A percentile compares a stretch with the other conserved stretches of the same genome.
Conservation (phyloP, 2,329 filamentous ascomycete genomes). For the Exophiala sp. region DNA sequence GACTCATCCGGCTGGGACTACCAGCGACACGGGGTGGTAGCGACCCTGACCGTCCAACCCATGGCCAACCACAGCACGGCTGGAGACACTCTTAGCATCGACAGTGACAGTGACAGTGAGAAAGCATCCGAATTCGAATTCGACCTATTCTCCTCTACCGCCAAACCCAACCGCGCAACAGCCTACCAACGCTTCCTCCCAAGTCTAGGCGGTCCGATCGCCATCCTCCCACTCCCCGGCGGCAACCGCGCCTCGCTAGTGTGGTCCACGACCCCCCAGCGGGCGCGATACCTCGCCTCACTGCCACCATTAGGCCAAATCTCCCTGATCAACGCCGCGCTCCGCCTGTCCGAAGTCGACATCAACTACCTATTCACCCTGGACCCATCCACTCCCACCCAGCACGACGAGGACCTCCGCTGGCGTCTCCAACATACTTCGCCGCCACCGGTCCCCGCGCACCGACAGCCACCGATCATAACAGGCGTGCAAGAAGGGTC, state of each 20-base stretch:
- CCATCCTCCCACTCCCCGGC: slow-evolving; percentile 81
- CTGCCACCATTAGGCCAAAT: slow-evolving; percentile 67
- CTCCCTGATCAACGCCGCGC: slow-evolving; percentile 87
- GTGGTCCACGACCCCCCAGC: slow-evolving; percentile 83
- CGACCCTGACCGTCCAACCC: slow-evolving; percentile 68
- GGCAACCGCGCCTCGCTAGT: slow-evolving; percentile 78
- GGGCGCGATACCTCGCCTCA: slow-evolving; percentile 72
- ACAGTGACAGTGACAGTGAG: not conserved
- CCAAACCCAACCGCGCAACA: slow-evolving; percentile 41
- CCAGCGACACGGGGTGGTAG: slow-evolving; percentile 80
- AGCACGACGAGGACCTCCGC: slow-evolving; percentile 53
- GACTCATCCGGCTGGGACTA: slow-evolving; percentile 90
- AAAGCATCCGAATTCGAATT: slow-evolving; percentile 30
- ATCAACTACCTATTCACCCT: slow-evolving; percentile 73
- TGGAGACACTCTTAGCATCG: no score
- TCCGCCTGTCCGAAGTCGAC: slow-evolving; percentile 73
- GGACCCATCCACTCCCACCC: slow-evolving; percentile 33
- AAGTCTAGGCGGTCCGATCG: slow-evolving; percentile 69
- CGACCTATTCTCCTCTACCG: slow-evolving; percentile 34
- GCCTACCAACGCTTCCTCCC: slow-evolving; percentile 96
- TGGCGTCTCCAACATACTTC: slow-evolving; percentile 74
- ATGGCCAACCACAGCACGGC: no score
- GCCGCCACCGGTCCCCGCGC: slow-evolving; percentile 34
- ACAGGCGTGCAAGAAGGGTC: slow-evolving; percentile 69
- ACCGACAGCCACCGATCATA: slow-evolving; percentile 59